These are phyloP conservation scores for Prunus mira DNA, from an alignment of 306 rosid species.

Conservation along the genomic window DNA sequence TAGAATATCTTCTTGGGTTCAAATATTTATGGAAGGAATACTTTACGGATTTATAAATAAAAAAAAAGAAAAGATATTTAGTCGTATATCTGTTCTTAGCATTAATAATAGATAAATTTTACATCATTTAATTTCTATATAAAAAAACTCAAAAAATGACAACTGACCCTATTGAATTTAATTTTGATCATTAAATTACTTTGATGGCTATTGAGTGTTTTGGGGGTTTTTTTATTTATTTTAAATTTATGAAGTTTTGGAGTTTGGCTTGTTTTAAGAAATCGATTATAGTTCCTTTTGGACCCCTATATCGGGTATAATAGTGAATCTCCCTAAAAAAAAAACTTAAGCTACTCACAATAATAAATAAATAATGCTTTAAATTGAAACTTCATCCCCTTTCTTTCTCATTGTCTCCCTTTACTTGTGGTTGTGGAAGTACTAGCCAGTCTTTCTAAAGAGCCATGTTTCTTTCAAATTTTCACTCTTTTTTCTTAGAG, in stretches of 20 bases:
- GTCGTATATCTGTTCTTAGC: too few species aligned
- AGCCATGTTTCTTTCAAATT: conserved; percentile 13
- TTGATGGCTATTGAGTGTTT: too few species aligned
- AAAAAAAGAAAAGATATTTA: background rate
- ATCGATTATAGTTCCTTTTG: too few species aligned
- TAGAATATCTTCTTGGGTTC: background rate
- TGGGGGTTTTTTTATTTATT: too few species aligned
- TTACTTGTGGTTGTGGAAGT: background rate
- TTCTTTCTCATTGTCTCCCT: conserved; percentile 5
- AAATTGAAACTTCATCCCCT: background rate
- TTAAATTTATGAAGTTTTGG: too few species aligned
- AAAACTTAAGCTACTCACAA: background rate
- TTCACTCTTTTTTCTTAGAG: background rate
- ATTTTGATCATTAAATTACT: too few species aligned
- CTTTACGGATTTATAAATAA: background rate
- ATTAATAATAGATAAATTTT: too few species aligned
- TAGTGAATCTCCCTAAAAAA: background rate
- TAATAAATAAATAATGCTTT: background rate
- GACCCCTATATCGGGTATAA: too few species aligned
- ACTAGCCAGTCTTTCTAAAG: background rate
- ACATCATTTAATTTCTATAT: too few species aligned
- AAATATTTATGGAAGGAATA: background rate
- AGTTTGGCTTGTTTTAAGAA: too few species aligned
- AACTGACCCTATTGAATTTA: too few species aligned
- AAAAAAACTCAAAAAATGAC: too few species aligned